phyloP scores from a whole-genome alignment of 2,329 filamentous ascomycete species.

The Cladorrhinum sp. region DNA sequence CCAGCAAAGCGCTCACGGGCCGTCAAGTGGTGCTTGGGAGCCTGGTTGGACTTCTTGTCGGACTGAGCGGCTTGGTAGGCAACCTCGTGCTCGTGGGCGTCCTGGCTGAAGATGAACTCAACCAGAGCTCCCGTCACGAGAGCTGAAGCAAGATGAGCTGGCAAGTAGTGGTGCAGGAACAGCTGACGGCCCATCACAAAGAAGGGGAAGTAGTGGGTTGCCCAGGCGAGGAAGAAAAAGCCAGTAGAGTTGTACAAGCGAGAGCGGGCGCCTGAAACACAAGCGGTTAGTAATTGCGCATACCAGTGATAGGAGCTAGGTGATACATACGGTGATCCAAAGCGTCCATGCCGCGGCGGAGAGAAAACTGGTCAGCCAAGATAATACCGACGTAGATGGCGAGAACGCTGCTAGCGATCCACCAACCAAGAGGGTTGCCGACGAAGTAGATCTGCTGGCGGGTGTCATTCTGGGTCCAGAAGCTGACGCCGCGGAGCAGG shows the following conservation, averaged over 20 bases:
- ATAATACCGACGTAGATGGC: conserved; percentile 92
- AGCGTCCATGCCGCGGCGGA: conserved; percentile 89
- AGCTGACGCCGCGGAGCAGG: conserved; percentile 92
- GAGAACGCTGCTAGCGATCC: conserved; percentile 86
- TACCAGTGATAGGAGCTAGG: background rate
- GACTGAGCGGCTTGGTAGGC: conserved; percentile 41
- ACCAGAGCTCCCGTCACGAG: conserved; percentile 87
- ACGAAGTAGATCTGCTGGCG: conserved; percentile 98
- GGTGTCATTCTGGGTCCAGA: conserved; percentile 97
- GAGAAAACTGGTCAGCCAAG: conserved; percentile 86
- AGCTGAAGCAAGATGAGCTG: conserved; percentile 85
- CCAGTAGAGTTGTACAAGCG: conserved; percentile 97
- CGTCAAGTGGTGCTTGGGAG: conserved; percentile 64
- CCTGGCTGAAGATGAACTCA: conserved; percentile 94
- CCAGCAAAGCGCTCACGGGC: conserved; percentile 77
- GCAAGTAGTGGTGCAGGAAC: conserved; percentile 96
- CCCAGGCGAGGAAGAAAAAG: conserved; percentile 98
- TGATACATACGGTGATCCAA: conserved; percentile 82
- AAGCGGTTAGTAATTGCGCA: conserved; percentile 31
- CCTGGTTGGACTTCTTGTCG: conserved; percentile 45
- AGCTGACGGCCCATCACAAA: conserved; percentile 97
- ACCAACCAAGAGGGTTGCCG: conserved; percentile 96
- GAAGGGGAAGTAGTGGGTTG: conserved; percentile 95
- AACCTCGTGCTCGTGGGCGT: conserved; percentile 62
- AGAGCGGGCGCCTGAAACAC: conserved; percentile 69